Evolutionary conservation across 2,329 filamentous ascomycete species (phyloP), one percentile per base, ranked within the genome.

Genomic region (Scedosporium aurantiacum): DNA sequence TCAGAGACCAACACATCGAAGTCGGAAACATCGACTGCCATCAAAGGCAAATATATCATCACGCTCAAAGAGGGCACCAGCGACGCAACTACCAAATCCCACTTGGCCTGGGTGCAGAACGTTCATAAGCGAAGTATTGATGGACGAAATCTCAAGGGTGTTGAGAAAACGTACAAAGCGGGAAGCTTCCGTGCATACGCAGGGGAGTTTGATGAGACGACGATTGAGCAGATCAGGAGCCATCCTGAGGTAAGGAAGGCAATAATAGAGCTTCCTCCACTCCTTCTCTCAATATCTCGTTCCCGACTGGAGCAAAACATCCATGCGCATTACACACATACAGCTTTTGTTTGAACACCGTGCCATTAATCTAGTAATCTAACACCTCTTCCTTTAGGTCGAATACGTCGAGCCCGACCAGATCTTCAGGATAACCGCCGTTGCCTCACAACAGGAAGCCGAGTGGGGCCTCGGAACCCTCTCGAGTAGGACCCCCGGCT

Each of bases 401-500:
- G 63, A 61, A 37, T 37, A 61, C 4, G 64, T 68, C 56, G 67
- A 68, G 63, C 63, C 64, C 43, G 68, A 69, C 63, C 66, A 65
- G 58, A 57, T 70, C 58, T 62, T 63, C 61, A 57, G 63, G 32
- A 65, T 69, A 28, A 68, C 71, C 63, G 71, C 70, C 58, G 65
- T 65, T 21, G 64, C 66, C 61, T 74, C 69, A 18, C 76, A 78
- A 68, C 59, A 61, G 1, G 65, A 68, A 23, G 69, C 74, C 4
- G 66, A 74, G 0, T 79, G 78, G 75, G 78, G 77, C 18, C 74
- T 81, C 28, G 73, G 72, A 1, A 72, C 76, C 27, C 69, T 81
- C 64, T 81, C 79, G 7, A 73, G 75, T 67, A 66, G 70, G n/a
- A 71, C 67, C 21, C 66, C 69, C 18, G 70, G 70, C 32, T 69